Conservation (phyloP, 805 yeast genomes). For the Suhomyces faveliae region DNA sequence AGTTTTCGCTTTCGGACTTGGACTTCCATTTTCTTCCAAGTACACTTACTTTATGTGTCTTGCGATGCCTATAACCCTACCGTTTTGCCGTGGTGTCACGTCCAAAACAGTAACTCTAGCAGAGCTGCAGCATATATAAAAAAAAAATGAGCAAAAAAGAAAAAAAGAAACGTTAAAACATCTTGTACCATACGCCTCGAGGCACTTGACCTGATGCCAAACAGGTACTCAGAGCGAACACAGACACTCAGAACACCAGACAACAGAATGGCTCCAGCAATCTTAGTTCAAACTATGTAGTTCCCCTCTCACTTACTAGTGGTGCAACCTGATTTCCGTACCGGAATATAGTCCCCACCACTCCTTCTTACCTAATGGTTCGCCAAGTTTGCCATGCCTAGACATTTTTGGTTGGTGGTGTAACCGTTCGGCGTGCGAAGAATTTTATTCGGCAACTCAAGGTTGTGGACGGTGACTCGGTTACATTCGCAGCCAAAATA, state of each 20-base stretch:
- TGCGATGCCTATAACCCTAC: neutral
- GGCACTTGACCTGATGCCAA: neutral
- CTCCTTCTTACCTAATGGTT: too few species aligned
- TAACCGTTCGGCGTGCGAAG: neutral
- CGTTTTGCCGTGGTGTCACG: constrained; percentile 1
- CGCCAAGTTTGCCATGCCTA: neutral
- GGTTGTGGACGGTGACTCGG: neutral
- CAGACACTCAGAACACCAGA: neutral
- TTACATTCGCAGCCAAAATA: neutral
- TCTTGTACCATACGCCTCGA: neutral
- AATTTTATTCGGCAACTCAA: constrained; percentile 1
- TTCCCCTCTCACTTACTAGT: neutral
- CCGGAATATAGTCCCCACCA: too few species aligned
- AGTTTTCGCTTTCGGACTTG: neutral
- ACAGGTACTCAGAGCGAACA: neutral
- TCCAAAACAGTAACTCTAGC: constrained; percentile 4
- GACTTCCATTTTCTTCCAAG: constrained; percentile 1
- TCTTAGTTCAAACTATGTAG: neutral
- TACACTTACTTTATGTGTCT: neutral
- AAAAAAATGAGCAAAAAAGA: neutral
- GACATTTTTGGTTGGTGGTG: too few species aligned
- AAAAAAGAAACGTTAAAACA: neutral
- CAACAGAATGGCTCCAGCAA: neutral
- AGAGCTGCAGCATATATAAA: neutral
- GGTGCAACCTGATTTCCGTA: too few species aligned